Evolutionary conservation across 306 rosid species (phyloP).

Genomic region (Medicago lupulina): DNA sequence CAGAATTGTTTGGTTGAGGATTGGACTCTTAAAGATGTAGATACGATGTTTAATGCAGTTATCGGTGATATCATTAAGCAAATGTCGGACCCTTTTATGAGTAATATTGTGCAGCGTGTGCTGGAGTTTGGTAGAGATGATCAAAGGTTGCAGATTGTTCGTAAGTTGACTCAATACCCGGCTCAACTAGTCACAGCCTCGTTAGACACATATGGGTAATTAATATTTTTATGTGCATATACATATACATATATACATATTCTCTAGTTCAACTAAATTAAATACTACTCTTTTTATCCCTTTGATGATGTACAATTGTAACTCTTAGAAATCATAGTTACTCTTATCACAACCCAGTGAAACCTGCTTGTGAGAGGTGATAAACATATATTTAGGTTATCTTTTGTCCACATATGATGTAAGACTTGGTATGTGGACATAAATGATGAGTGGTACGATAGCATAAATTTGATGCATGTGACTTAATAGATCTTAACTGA

Average conservation of each 20-base stretch:
- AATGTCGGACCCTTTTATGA: conserved; percentile 70
- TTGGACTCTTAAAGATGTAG: no score
- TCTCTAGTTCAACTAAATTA: not conserved
- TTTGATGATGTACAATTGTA: no score
- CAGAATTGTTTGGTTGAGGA: conserved; percentile 63
- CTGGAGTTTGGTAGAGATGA: conserved; percentile 62
- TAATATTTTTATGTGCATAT: not conserved
- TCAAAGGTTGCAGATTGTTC: conserved; percentile 60
- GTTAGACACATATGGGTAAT: conserved; percentile 61
- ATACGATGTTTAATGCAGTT: conserved; percentile 54
- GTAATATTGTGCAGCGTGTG: conserved; percentile 80
- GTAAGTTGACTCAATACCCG: conserved; percentile 50
- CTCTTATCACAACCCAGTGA: no score
- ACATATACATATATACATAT: no score
- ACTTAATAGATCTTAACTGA: no score
- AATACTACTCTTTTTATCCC: not conserved
- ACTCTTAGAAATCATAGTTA: no score
- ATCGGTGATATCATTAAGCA: conserved; percentile 63
- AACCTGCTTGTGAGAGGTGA: no score
- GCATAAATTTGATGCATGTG: no score
- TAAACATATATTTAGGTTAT: no score
- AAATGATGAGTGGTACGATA: no score
- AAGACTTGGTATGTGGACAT: no score
- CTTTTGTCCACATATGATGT: no score
- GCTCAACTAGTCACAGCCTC: conserved; percentile 65